A percentile compares a stretch with the other conserved stretches of the same genome.
These are phyloP conservation scores for Karstenula rhodostoma DNA, from an alignment of 2,329 filamentous ascomycete species.

Conservation along the genomic window DNA sequence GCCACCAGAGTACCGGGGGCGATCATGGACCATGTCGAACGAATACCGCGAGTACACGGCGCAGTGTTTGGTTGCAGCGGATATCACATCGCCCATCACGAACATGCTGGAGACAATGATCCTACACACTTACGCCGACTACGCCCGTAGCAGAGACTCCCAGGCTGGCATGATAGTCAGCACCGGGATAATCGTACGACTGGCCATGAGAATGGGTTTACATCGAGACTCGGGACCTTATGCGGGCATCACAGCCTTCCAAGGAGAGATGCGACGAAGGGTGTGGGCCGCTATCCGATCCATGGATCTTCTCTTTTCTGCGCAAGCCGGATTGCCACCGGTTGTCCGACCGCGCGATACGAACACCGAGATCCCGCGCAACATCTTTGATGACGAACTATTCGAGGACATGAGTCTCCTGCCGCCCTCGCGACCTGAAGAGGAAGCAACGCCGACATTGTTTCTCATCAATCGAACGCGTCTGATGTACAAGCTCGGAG, in stretches of 20 bases:
- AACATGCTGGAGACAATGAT: constrained; percentile 82
- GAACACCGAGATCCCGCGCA: constrained; percentile 77
- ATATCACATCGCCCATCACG: constrained; percentile 78
- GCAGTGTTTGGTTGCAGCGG: constrained; percentile 77
- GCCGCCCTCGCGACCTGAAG: constrained; percentile 71
- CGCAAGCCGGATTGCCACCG: constrained; percentile 67
- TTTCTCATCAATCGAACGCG: constrained; percentile 80
- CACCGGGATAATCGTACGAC: constrained; percentile 65
- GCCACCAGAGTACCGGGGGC: constrained; percentile 78
- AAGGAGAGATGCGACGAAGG: constrained; percentile 74
- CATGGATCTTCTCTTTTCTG: constrained; percentile 79
- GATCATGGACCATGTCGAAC: constrained; percentile 59
- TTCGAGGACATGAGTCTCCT: constrained; percentile 72
- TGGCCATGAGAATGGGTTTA: constrained; percentile 78
- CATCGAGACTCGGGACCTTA: constrained; percentile 82
- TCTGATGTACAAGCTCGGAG: constrained; percentile 73
- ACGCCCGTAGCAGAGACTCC: constrained; percentile 75
- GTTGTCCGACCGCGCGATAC: constrained; percentile 80
- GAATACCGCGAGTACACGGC: constrained; percentile 75
- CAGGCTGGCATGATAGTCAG: constrained; percentile 72
- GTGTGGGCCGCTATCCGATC: constrained; percentile 75
- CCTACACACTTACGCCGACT: constrained; percentile 78
- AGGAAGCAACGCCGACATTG: constrained; percentile 77
- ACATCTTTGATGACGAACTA: constrained; percentile 84
- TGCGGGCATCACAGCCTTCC: constrained; percentile 73